phyloP scores from a whole-genome alignment of 2,329 filamentous ascomycete species.

The Trichophyton benhamiae region DNA sequence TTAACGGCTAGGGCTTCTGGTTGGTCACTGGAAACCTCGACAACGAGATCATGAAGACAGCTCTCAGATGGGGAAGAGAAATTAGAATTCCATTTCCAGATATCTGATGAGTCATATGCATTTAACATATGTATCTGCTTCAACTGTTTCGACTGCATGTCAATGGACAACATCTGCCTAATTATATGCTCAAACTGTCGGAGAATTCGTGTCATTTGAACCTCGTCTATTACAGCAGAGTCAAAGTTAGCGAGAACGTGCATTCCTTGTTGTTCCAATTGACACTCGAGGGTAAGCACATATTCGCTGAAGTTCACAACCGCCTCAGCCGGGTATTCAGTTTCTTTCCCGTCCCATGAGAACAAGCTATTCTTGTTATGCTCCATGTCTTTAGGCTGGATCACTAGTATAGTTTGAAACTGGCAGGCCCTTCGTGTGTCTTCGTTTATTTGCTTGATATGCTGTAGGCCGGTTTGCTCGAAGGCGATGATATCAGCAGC shows the following conservation, averaged over 20 bases:
- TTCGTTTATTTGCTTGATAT: conserved; percentile 41
- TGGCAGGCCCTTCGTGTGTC: conserved; percentile 29
- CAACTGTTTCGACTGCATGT: conserved; percentile 13
- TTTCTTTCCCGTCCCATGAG: too few relatives aligned
- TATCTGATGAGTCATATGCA: too few relatives aligned
- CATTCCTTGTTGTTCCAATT: conserved; percentile 42
- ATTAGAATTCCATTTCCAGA: too few relatives aligned
- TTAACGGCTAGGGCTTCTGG: conserved; percentile 14
- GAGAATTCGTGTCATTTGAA: conserved; percentile 43
- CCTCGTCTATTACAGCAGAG: conserved; percentile 43
- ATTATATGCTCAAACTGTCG: conserved; percentile 36
- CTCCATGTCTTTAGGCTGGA: conserved; percentile 13
- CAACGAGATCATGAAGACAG: too few relatives aligned
- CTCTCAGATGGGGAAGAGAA: too few relatives aligned
- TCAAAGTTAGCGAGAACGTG: conserved; percentile 54
- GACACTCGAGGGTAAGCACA: conserved; percentile 51
- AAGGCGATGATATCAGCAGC: conserved; percentile 46
- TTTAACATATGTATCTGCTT: too few relatives aligned
- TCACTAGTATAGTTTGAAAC: conserved; percentile 30
- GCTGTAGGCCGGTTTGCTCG: conserved; percentile 36
- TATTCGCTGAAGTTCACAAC: conserved; percentile 12
- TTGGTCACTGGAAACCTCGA: neutral
- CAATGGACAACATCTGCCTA: conserved; percentile 22
- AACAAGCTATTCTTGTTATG: too few relatives aligned
- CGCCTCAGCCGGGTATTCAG: neutral